Conservation (phyloP, 176 grass and related monocot genomes). For the Chloris gayana region DNA sequence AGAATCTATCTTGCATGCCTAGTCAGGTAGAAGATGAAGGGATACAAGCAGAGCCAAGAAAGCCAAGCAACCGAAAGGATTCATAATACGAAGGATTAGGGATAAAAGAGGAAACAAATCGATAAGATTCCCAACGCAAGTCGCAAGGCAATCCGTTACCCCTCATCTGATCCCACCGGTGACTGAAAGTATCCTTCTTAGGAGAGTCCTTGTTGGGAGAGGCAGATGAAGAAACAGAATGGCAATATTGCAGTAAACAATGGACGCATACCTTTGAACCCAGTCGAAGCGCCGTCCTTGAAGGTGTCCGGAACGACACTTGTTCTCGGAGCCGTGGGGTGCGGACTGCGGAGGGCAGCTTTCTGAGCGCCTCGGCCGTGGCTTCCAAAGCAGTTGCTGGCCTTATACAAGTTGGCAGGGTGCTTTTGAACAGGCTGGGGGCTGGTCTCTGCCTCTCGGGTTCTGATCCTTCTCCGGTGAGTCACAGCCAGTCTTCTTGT, state of each 20-base stretch:
- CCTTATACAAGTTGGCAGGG: slow-evolving; percentile 20
- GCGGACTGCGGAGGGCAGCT: slow-evolving; percentile 35
- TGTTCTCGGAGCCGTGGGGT: background rate
- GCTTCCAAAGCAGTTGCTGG: background rate
- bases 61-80: slow-evolving; percentile 29
- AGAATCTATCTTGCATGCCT: no score
- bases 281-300: background rate
- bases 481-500: slow-evolving; percentile 1
- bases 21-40: no score
- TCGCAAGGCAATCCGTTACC: slow-evolving; percentile 7
- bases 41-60: slow-evolving; percentile 24
- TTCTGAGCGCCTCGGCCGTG: slow-evolving; percentile 39
- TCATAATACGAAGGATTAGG: background rate
- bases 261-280: slow-evolving; percentile 16
- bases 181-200: background rate
- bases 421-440: slow-evolving; percentile 26
- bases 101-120: background rate
- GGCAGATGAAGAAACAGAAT: background rate
- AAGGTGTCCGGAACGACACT: background rate
- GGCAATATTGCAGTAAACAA: background rate
- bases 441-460: slow-evolving; percentile 5
- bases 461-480: slow-evolving; percentile 37
- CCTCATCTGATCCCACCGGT: background rate
- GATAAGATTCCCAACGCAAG: background rate
- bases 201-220: no score